phyloP scores from a whole-genome alignment of 1,139 yeast genomes.

The Kodamaea plutei region DNA sequence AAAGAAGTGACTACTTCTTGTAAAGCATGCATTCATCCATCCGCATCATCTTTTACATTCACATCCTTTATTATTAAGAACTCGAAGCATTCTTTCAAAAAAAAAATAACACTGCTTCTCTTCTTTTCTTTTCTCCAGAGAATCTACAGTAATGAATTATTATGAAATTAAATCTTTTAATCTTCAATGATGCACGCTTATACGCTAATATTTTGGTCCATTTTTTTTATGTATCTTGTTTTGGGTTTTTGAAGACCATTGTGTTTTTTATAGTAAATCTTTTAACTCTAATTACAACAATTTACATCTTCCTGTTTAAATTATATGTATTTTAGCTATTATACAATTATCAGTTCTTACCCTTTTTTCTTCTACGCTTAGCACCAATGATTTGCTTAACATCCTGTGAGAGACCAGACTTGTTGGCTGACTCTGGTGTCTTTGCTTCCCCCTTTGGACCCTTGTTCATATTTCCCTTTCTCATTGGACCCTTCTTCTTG shows the following conservation, averaged over 20 bases:
- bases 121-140: no score
- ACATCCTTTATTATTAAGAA: no score
- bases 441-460: constrained; percentile 40
- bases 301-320: no score
- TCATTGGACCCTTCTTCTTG: constrained; percentile 19
- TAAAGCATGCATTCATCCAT: no score
- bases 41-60: no score
- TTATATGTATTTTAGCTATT: no score
- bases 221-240: no score
- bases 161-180: not conserved
- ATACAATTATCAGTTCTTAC: constrained; percentile 31
- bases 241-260: no score
- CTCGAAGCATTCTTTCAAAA: no score
- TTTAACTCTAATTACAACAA: no score
- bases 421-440: constrained; percentile 14
- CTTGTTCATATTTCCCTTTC: constrained; percentile 46
- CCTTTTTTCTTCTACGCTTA: constrained; percentile 66
- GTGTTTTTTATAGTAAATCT: no score
- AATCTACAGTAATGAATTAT: not conserved
- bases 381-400: constrained; percentile 61
- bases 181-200: not conserved
- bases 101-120: no score
- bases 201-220: not conserved
- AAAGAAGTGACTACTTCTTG: constrained; percentile 81
- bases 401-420: constrained; percentile 48